Evolutionary conservation across 306 rosid species (phyloP), one percentile per base, ranked within the genome.

Genomic region (Mimosa bimucronata): DNA sequence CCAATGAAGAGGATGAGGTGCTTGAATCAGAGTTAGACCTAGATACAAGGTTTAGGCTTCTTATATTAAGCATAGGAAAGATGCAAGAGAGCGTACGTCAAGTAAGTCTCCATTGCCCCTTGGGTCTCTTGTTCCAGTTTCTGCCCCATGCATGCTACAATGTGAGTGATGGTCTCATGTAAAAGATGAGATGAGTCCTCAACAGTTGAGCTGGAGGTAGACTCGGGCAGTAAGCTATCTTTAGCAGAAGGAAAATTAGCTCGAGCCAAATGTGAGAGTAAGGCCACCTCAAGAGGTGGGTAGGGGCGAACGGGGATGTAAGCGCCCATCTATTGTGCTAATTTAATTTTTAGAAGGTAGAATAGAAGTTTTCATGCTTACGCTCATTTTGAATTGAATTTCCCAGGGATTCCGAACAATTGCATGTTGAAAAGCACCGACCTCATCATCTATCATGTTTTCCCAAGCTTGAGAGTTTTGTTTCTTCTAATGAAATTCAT

Each of bases 1-100:
- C 97, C 79, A 90, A 97, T 86, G 98, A 95, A 86, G 98, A 95
- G 86, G 98, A 98, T 13, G 98, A 95, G 85, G 98, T 92, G 37
- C 97, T 96, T 64, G 98, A 95, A 88, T 92, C 98, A 71, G 98
- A 95, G 79, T 82, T 95, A 84, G 98, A 95, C 78, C 98, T 98
- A 66, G 97, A 95, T 89, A 95, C 98, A 74, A 89, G 98, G 85
- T 90, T 97, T n/a, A 92, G 98, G 87, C 98, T 95, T 81, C 97
- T 95, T 80, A 95, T 95, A n/a, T n/a, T n/a, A n/a, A n/a, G n/a
- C n/a, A n/a, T n/a, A n/a, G n/a, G n/a, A n/a, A 92, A 88, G 98
- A 95, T 88, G 88, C 83, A 41, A 90, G 98, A 81, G 98, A 95
- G 55, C 82, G 79, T 45, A 50, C 82, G 61, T 76, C 97, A 30